Conservation (phyloP, 805 yeast genomes). For the Suhomyces prunicola region DNA sequence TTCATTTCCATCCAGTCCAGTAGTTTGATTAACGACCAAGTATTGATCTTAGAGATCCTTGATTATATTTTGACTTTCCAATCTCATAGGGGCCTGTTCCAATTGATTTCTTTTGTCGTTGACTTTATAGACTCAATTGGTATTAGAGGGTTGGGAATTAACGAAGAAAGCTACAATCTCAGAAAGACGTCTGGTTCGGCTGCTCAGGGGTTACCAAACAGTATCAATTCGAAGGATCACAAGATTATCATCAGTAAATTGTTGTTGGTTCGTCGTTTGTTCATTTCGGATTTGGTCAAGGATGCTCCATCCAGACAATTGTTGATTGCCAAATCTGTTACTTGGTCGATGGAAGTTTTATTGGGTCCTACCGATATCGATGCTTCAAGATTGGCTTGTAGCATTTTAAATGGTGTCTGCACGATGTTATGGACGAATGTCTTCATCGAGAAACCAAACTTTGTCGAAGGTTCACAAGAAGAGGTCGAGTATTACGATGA, state of each 20-base stretch:
- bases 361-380: slow-evolving; percentile 52
- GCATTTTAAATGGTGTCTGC: slow-evolving; percentile 52
- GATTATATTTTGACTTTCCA: slow-evolving; percentile 52
- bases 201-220: background rate
- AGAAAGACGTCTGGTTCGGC: slow-evolving; percentile 10
- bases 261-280: slow-evolving; percentile 55
- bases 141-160: slow-evolving; percentile 50
- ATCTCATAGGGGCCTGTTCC: slow-evolving; percentile 34
- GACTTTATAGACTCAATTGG: slow-evolving; percentile 54
- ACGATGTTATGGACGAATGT: slow-evolving; percentile 34
- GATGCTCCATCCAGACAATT: slow-evolving; percentile 26
- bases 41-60: slow-evolving; percentile 56
- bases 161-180: slow-evolving; percentile 25
- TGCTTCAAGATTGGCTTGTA: slow-evolving; percentile 61
- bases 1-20: slow-evolving; percentile 50
- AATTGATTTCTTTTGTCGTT: slow-evolving; percentile 40
- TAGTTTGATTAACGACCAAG: slow-evolving; percentile 56
- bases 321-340: slow-evolving; percentile 46
- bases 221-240: slow-evolving; percentile 49
- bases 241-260: slow-evolving; percentile 55
- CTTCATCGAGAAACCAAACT: slow-evolving; percentile 5
- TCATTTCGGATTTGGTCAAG: slow-evolving; percentile 36
- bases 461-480: slow-evolving; percentile 18
- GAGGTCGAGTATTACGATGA: slow-evolving; percentile 13
- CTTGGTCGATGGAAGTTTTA: slow-evolving; percentile 59